phyloP scores from a whole-genome alignment of 1,284 basidiomycete genomes.

The Marasmius sp. region DNA sequence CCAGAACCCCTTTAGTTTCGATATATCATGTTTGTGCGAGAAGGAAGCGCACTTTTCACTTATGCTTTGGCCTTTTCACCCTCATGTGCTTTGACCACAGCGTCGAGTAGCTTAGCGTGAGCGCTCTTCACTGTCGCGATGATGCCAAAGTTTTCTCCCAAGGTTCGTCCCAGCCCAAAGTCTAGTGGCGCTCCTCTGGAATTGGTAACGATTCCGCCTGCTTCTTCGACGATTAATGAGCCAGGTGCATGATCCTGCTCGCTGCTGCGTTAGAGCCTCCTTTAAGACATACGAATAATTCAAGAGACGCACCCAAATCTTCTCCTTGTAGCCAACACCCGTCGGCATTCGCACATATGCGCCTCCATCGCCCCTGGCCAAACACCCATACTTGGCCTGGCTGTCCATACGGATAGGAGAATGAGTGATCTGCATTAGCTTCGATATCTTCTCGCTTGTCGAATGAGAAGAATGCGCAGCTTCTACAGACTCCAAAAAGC shows the following conservation, averaged over 20 bases:
- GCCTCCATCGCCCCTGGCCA: constrained; percentile 86
- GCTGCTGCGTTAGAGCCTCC: neutral
- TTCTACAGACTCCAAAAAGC: constrained; percentile 92
- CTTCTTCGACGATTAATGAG: constrained; percentile 82
- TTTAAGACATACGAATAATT: constrained; percentile 5
- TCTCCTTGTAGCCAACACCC: constrained; percentile 79
- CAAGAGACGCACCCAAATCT: constrained; percentile 74
- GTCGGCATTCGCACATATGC: constrained; percentile 92
- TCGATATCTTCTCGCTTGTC: constrained; percentile 77
- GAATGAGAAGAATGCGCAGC: constrained; percentile 88
- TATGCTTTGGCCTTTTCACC: constrained; percentile 34
- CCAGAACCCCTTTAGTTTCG: no score
- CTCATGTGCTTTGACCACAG: constrained; percentile 65
- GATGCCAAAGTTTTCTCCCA: constrained; percentile 87
- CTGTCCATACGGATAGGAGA: constrained; percentile 91
- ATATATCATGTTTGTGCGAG: no score
- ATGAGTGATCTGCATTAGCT: constrained; percentile 67
- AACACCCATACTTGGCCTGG: constrained; percentile 93
- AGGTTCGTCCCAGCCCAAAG: constrained; percentile 85
- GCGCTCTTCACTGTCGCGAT: constrained; percentile 74
- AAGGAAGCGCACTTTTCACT: neutral
- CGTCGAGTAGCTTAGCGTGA: constrained; percentile 71
- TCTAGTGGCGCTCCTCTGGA: constrained; percentile 79
- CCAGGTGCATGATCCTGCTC: constrained; percentile 90
- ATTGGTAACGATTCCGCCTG: constrained; percentile 86